These are phyloP conservation scores for Acephala macrosclerotiorum DNA, from an alignment of 2,329 filamentous ascomycete species.

Conservation along the genomic window DNA sequence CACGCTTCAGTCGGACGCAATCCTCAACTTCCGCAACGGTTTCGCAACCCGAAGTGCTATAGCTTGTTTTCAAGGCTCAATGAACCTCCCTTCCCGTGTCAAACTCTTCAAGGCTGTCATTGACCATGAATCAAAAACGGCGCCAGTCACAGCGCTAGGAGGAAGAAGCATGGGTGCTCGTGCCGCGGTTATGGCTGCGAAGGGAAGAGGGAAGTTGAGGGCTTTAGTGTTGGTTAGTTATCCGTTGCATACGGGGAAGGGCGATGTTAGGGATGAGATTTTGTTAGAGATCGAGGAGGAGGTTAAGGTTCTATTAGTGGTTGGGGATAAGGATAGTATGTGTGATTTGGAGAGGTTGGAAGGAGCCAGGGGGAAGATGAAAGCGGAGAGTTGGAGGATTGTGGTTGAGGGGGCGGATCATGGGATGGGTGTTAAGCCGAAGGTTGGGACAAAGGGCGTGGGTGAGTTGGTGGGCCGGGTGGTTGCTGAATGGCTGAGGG, in stretches of 20 bases:
- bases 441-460: background rate
- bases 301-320: constrained; percentile 3
- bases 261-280: constrained; percentile 8
- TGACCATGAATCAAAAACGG: background rate
- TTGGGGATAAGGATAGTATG: constrained; percentile 1
- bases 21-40: constrained; percentile 3
- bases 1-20: background rate
- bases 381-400: background rate
- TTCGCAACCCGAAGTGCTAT: background rate
- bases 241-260: constrained; percentile 10
- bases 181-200: constrained; percentile 8
- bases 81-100: background rate
- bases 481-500: background rate
- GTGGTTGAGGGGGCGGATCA: constrained; percentile 7
- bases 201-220: background rate
- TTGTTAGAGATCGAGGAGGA: background rate
- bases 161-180: constrained; percentile 1
- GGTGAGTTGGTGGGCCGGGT: constrained; percentile 1
- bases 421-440: constrained; percentile 7
- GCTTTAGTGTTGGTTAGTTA: constrained; percentile 3
- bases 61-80: constrained; percentile 1
- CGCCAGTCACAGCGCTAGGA: background rate
- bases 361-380: background rate
- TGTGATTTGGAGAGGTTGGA: constrained; percentile 11
- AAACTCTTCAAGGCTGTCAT: background rate